Base-by-base conservation (phyloP, 2,329 filamentous ascomycete species). In the Leptographium radiaticola region DNA sequence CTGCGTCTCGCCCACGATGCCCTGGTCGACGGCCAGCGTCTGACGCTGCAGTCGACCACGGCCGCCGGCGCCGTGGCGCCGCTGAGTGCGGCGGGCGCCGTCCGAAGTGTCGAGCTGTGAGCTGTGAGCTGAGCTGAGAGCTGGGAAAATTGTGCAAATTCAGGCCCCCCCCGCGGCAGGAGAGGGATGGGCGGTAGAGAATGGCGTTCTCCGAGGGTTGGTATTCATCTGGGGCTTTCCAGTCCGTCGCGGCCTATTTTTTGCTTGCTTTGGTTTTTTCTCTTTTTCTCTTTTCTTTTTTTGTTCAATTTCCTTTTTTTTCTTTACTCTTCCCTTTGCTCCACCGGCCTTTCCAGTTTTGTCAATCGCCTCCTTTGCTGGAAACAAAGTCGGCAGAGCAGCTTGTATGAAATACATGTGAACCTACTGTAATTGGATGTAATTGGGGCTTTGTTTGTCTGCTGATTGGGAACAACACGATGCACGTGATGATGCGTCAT, bases 21-120 rank as follows among this genome's bases (percentile, higher is more conserved):
- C 1, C 62, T 70, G 58, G 66, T 62, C n/a, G 75, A 79, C 47
- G 73, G 71, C 16, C 76, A 76, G 53, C 73, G 71, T 33, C 66
- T 84, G 59, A 73, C 70, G 52, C 80, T 84, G 60, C 74, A 79
- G 55, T 66, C 71, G 1, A 65, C 68, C 8, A 64, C 71, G 6
- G 66, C 68, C 2, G 64, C 70, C 1, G 68, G 68, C 49, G 68
- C 68, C 10, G 71, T 80, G 52, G 76, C 77, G 60, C 78, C 79
- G 15, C 68, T 79, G 53, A 79, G 78, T 62, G 74, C 69, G 33
- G 72, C 75, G 54, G 75, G 76, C 6, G 72, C 73, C 53, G 69
- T 79, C 58, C 83, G 82, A 68, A 79, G 71, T 60, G 77, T 74
- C 58, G 78, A 81, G 63, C 73, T 75, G 53, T 81, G 43, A 55